Evolutionary conservation across 2,329 filamentous ascomycete genomes (phyloP), one percentile per base, ranked within the genome.

Genomic region (Aspergillus oerlinghausenensis): DNA sequence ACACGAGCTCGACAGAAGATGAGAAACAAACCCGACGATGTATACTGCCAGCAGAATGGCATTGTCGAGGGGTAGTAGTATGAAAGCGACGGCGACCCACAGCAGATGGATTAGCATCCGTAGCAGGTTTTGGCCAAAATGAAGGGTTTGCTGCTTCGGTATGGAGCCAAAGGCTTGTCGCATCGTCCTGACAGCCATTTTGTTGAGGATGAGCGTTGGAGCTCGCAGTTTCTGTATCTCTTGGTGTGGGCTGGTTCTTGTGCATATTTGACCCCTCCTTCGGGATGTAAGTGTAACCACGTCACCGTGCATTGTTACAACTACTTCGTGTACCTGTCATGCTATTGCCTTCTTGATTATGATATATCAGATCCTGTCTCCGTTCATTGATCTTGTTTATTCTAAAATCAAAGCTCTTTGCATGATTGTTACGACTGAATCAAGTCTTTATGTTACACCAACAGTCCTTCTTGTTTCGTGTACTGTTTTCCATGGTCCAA

Each of bases 51-150:
- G 52, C 7, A 83, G 67, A 48, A 83, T 67, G 28, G 69, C 61
- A 3, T 77, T 81, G 55, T 77, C 71, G n/a, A 84, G 56, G 1
- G 83, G 84, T 2, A 86, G 73, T 1, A 73, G 60, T 4, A 63
- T 43, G 23, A 70, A 57, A 0, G 70, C 68, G 23, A 68, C 51
- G 14, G 55, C 57, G 28, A 71, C 66, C 4, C 63, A 63, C 26
- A 69, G 55, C 9, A 72, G 40, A 52, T 65, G 70, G 57, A 62
- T 56, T 28, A 69, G 56, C 1, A 62, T 51, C 4, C 55, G 63
- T 3, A 59, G 47, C 10, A 64, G 29, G 7, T 25, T 42, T 55
- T 49, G 52, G 32, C 59, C 47, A 50, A 55, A 53, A 26, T 51
- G 42, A 38, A 59, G 23, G 38, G 58, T 49, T 49, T 57, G 38